Percentiles rank a stretch among this genome's conserved stretches.
Evolutionary conservation across 1,284 basidiomycete species (phyloP).

Genomic region (Cutaneotrichosporon cavernicola): DNA sequence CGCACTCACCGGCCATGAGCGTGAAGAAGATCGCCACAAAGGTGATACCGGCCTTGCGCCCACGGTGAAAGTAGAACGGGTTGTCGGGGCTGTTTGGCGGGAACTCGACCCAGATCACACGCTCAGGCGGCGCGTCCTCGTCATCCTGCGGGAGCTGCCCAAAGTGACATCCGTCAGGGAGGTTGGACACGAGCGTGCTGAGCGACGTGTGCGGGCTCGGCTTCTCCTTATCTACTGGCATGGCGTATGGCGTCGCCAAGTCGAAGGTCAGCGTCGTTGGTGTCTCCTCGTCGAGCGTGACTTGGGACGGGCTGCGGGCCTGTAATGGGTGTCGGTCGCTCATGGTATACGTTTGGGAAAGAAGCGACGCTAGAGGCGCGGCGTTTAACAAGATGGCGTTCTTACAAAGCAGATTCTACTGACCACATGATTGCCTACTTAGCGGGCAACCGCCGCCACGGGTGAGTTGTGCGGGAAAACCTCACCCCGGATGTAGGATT

Average conservation of each 20-base stretch:
- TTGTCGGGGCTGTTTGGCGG: slow-evolving; percentile 59
- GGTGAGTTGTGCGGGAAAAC: background rate
- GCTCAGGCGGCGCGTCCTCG: slow-evolving; percentile 6
- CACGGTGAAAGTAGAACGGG: slow-evolving; percentile 59
- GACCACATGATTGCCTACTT: background rate
- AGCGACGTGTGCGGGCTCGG: slow-evolving; percentile 3
- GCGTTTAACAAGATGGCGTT: background rate
- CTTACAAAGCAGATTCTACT: background rate
- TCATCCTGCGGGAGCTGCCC: slow-evolving; percentile 2
- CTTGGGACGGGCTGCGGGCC: background rate
- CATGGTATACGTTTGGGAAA: background rate
- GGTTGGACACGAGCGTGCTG: slow-evolving; percentile 8
- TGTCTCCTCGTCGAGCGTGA: background rate
- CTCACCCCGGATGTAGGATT: background rate
- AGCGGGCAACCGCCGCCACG: background rate
- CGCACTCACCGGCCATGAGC: slow-evolving; percentile 57
- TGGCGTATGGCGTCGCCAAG: background rate
- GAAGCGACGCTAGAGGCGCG: background rate
- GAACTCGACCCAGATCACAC: slow-evolving; percentile 61
- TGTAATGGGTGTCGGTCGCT: background rate
- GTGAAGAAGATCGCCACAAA: slow-evolving; percentile 62
- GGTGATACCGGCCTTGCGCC: slow-evolving; percentile 63
- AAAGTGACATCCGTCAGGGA: slow-evolving; percentile 8
- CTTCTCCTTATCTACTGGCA: background rate
- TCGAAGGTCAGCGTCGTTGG: slow-evolving; percentile 3